phyloP scores from a whole-genome alignment of 129 eudicot genomes.

The Pseudognaphalium luteoalbum region DNA sequence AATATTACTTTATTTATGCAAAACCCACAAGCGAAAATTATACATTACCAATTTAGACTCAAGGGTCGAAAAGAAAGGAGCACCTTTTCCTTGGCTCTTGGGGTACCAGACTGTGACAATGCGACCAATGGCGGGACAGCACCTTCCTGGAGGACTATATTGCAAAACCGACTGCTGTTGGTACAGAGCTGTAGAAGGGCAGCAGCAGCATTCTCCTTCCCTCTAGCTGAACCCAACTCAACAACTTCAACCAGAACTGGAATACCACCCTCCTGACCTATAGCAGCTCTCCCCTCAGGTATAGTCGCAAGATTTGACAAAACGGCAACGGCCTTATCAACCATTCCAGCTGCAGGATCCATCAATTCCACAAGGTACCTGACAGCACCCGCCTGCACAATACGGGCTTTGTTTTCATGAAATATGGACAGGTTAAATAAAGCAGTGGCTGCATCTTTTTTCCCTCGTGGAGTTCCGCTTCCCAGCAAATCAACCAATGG shows the following conservation, averaged over 20 bases:
- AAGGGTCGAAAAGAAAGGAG: not conserved
- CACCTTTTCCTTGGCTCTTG: slow-evolving; percentile 90
- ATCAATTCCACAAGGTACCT: slow-evolving; percentile 76
- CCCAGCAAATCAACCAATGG: slow-evolving; percentile 87
- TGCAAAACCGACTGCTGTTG: slow-evolving; percentile 70
- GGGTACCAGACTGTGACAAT: slow-evolving; percentile 83
- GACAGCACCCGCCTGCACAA: slow-evolving; percentile 88
- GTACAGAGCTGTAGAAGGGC: slow-evolving; percentile 84
- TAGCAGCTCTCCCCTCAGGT: slow-evolving; percentile 73
- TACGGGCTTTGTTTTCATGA: slow-evolving; percentile 72
- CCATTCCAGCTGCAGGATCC: slow-evolving; percentile 99
- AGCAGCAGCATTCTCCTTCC: slow-evolving; percentile 96
- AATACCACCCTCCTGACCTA: slow-evolving; percentile 78
- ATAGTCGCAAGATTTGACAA: slow-evolving; percentile 82
- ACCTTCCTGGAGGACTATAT: slow-evolving; percentile 74
- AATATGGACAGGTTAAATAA: slow-evolving; percentile 74
- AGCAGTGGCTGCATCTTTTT: slow-evolving; percentile 92
- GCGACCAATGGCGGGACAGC: slow-evolving; percentile 89
- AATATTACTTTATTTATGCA: not conserved
- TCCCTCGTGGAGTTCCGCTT: slow-evolving; percentile 82
- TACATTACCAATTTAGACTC: not conserved
- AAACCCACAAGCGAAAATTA: not conserved
- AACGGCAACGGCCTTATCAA: slow-evolving; percentile 90
- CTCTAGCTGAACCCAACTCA: slow-evolving; percentile 91
- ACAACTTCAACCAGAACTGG: slow-evolving; percentile 88